These are phyloP conservation scores for Articulospora tetracladia DNA, from an alignment of 495 filamentous ascomycete genomes.

Conservation along the genomic window DNA sequence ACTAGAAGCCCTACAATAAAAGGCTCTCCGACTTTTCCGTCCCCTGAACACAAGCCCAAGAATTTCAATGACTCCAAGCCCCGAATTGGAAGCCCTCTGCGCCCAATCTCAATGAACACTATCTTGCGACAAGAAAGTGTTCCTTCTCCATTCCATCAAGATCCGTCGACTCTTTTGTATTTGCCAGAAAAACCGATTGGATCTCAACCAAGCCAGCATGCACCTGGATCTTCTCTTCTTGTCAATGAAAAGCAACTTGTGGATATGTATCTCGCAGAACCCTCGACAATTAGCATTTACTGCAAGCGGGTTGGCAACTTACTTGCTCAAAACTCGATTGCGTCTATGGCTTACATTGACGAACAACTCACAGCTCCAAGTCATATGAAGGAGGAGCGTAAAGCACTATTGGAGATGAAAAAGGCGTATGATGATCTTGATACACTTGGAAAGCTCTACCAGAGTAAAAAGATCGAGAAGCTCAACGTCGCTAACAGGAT, in stretches of 20 bases:
- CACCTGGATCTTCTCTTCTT: conserved; percentile 7
- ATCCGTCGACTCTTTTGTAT: conserved; percentile 30
- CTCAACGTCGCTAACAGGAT: conserved; percentile 10
- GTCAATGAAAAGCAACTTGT: conserved; percentile 24
- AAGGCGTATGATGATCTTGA: conserved; percentile 13
- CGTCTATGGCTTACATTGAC: conserved; percentile 17
- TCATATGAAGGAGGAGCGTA: conserved; percentile 21
- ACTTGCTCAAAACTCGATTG: conserved; percentile 21
- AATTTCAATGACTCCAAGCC: conserved; percentile 5
- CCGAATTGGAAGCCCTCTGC: conserved; percentile 21
- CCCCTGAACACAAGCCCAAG: neutral
- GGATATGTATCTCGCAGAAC: conserved; percentile 21
- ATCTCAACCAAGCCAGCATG: conserved; percentile 1
- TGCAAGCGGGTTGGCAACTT: conserved; percentile 18
- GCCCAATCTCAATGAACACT: conserved; percentile 18
- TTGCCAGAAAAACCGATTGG: neutral
- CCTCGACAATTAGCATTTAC: conserved; percentile 18
- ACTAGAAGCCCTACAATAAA: conserved; percentile 5
- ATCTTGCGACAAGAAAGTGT: conserved; percentile 14
- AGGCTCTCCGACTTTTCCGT: conserved; percentile 2
- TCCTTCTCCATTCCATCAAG: conserved; percentile 31
- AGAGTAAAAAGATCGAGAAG: conserved; percentile 9
- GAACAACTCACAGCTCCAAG: neutral
- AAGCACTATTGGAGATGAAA: conserved; percentile 12
- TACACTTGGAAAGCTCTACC: neutral